Evolutionary conservation across 331 rosid genomes (phyloP).

Genomic region (Stylosanthes scabra): DNA sequence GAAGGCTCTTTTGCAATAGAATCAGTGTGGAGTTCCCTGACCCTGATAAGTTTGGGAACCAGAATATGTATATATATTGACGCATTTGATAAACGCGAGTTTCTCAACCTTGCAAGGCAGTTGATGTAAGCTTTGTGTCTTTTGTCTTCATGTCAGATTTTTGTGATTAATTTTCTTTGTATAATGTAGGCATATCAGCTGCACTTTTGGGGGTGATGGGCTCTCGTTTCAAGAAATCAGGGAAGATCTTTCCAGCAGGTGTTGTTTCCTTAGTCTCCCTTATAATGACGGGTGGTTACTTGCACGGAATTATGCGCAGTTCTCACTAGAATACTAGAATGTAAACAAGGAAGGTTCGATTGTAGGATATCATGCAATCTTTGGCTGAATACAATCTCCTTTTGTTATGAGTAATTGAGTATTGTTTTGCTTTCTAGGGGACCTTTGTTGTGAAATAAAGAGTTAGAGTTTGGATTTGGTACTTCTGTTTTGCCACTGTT

Average conservation of each 20-base stretch:
- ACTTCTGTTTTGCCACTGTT: conserved; percentile 3
- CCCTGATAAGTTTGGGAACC: background rate
- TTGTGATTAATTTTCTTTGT: conserved; percentile 18
- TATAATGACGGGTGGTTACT: conserved; percentile 90
- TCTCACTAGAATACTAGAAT: conserved; percentile 71
- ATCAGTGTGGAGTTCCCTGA: background rate
- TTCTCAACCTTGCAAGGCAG: conserved; percentile 3
- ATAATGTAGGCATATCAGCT: conserved; percentile 79
- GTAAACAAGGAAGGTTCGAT: conserved; percentile 28
- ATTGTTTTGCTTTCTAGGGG: conserved; percentile 18
- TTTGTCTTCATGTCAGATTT: conserved; percentile 14
- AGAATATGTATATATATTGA: background rate
- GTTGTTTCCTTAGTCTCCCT: conserved; percentile 87
- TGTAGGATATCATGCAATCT: conserved; percentile 39
- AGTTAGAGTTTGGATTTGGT: conserved; percentile 31
- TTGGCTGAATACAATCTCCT: conserved; percentile 20
- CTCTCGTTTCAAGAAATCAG: conserved; percentile 88
- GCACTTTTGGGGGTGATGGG: conserved; percentile 94
- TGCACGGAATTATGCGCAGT: conserved; percentile 91
- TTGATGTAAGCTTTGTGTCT: conserved; percentile 21
- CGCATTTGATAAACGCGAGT: background rate
- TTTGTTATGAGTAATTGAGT: conserved; percentile 16
- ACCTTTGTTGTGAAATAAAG: conserved; percentile 43
- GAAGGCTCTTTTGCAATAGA: background rate
- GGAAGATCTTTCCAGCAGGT: conserved; percentile 98